phyloP scores from a whole-genome alignment of 2,329 filamentous ascomycete species.

The Colletotrichum acutatum region DNA sequence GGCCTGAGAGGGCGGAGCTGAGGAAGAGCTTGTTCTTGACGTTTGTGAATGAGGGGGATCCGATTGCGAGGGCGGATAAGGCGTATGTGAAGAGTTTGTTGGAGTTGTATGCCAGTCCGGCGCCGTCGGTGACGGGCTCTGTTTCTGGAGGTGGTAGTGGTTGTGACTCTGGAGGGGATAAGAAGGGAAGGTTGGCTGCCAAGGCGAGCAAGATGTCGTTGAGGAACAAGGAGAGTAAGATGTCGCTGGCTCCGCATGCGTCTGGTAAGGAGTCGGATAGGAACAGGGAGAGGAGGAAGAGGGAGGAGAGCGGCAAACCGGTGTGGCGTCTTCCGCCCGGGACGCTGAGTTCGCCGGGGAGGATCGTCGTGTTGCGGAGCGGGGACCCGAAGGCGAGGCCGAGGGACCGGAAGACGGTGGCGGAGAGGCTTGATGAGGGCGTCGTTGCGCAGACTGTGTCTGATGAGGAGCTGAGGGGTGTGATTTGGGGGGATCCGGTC shows the following conservation, averaged over 20 bases:
- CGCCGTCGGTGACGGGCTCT: slow-evolving; percentile 50
- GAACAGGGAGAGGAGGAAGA: slow-evolving; percentile 40
- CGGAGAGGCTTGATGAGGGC: slow-evolving; percentile 64
- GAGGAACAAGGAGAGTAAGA: slow-evolving; percentile 3
- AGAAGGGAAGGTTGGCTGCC: slow-evolving; percentile 22
- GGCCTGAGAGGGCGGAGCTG: slow-evolving; percentile 60
- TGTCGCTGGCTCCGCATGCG: slow-evolving; percentile 35
- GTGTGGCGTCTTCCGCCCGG: slow-evolving; percentile 74
- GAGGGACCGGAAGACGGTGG: slow-evolving; percentile 58
- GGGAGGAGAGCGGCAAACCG: slow-evolving; percentile 42
- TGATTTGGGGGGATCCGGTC: slow-evolving; percentile 85
- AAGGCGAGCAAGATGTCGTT: slow-evolving; percentile 6
- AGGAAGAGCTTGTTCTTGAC: slow-evolving; percentile 79
- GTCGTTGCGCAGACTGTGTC: slow-evolving; percentile 76
- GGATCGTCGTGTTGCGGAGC: slow-evolving; percentile 74
- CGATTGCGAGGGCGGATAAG: slow-evolving; percentile 80
- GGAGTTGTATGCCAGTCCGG: slow-evolving; percentile 73
- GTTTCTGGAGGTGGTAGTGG: background rate
- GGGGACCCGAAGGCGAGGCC: slow-evolving; percentile 50
- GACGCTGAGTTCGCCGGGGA: slow-evolving; percentile 76
- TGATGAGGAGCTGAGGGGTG: slow-evolving; percentile 74
- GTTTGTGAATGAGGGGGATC: slow-evolving; percentile 89
- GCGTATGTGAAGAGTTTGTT: slow-evolving; percentile 79
- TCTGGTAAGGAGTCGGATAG: background rate
- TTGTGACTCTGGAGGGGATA: slow-evolving; percentile 10